phyloP scores from a whole-genome alignment of 2,329 filamentous ascomycete species.

The Didymella pomorum region DNA sequence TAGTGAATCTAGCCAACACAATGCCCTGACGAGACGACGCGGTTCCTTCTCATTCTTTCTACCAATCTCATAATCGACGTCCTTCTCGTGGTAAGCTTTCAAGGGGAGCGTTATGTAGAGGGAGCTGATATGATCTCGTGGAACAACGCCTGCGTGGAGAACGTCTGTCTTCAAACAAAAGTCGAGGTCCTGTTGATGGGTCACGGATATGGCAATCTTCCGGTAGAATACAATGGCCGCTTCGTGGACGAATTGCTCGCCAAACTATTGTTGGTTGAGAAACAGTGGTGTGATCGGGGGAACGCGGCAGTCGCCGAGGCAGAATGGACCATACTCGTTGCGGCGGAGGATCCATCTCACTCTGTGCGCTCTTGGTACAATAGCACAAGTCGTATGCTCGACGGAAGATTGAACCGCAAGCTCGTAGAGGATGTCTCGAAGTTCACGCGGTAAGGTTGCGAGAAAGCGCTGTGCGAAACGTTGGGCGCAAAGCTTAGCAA shows the following conservation, averaged over 20 bases:
- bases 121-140: not conserved
- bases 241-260: not conserved
- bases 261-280: not conserved
- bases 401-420: not conserved
- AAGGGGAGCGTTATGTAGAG: not conserved
- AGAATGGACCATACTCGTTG: not conserved
- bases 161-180: not conserved
- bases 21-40: not conserved
- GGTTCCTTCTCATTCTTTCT: not conserved
- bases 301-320: not conserved
- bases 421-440: not conserved
- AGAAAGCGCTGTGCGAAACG: not conserved
- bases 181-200: not conserved
- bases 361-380: not conserved
- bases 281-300: not conserved
- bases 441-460: not conserved
- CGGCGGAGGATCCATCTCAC: not conserved
- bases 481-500: not conserved
- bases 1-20: not conserved
- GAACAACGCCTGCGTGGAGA: not conserved
- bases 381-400: not conserved
- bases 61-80: not conserved
- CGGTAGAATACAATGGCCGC: not conserved
- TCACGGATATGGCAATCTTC: not conserved
- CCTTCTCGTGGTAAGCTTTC: not conserved